These are phyloP conservation scores for Fusarium devonianum DNA, from an alignment of 2,329 filamentous ascomycete genomes.

Conservation along the genomic window DNA sequence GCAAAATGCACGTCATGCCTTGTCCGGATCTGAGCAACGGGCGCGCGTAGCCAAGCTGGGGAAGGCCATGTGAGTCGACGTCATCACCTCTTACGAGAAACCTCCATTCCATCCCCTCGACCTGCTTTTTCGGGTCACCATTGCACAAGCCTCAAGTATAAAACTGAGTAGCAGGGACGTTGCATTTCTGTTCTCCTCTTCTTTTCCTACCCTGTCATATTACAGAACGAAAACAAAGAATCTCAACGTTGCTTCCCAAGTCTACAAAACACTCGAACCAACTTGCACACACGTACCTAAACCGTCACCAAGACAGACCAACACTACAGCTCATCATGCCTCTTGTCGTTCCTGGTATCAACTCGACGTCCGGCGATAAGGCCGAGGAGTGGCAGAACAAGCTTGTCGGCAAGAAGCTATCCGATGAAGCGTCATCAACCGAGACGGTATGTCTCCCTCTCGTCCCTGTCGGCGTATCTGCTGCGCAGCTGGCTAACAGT, in stretches of 20 bases:
- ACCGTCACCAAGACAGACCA: background rate
- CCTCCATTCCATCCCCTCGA: constrained; percentile 2
- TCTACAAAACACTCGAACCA: background rate
- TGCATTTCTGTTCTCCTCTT: background rate
- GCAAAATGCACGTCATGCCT: constrained; percentile 28
- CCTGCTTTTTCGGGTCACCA: constrained; percentile 16
- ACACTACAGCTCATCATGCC: constrained; percentile 60
- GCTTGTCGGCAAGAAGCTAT: constrained; percentile 69
- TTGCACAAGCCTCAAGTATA: constrained; percentile 21
- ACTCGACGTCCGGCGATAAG: constrained; percentile 53
- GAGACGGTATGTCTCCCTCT: constrained; percentile 57
- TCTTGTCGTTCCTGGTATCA: constrained; percentile 69
- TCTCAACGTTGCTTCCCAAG: background rate
- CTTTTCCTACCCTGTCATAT: background rate
- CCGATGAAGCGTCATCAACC: constrained; percentile 54
- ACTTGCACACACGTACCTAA: too few relatives aligned
- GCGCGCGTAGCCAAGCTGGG: constrained; percentile 30
- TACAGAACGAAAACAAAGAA: background rate
- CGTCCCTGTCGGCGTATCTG: background rate
- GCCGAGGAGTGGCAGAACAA: constrained; percentile 67
- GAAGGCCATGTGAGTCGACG: constrained; percentile 39
- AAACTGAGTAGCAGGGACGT: constrained; percentile 7
- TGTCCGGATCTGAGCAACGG: constrained; percentile 13
- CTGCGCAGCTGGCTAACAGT: constrained; percentile 2
- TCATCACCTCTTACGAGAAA: constrained; percentile 33